Evolutionary conservation across 176 grass and related monocot species (phyloP).

Genomic region (Guadua angustifolia): DNA sequence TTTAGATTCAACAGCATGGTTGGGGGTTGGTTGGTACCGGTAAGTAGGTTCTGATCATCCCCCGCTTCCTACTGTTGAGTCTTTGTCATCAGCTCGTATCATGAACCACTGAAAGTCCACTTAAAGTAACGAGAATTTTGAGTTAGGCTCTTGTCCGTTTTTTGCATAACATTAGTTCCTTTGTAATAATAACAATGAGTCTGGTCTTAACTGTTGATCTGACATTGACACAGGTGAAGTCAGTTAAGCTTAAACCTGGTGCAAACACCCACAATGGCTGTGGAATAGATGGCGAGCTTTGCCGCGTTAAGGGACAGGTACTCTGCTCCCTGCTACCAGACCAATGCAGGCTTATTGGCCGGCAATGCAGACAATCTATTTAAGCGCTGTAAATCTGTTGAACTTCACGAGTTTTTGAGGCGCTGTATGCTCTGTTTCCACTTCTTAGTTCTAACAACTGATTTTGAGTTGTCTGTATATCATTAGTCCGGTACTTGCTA

Average conservation of each 20-base stretch:
- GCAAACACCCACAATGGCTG: conserved; percentile 79
- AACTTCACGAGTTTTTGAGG: conserved; percentile 29
- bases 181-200: not conserved
- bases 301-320: conserved; percentile 71
- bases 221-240: conserved; percentile 74
- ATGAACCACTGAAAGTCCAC: conserved; percentile 20
- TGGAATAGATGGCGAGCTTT: conserved; percentile 94
- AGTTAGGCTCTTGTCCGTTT: not conserved
- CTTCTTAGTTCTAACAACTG: conserved; percentile 66
- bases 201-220: not conserved
- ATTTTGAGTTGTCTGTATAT: conserved; percentile 55
- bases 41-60: not conserved
- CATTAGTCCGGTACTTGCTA: conserved; percentile 39
- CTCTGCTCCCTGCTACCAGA: conserved; percentile 83
- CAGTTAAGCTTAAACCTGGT: conserved; percentile 84
- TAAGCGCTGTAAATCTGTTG: conserved; percentile 50
- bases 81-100: conserved; percentile 1
- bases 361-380: conserved; percentile 54
- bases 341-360: conserved; percentile 88
- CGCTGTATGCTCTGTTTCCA: conserved; percentile 42
- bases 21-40: not conserved
- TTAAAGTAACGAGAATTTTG: not conserved
- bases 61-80: not conserved
- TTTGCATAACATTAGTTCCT: not conserved
- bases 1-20: conserved; percentile 2